Base-by-base conservation (phyloP, 768 basidiomycete species). In the Suillus luteus region DNA sequence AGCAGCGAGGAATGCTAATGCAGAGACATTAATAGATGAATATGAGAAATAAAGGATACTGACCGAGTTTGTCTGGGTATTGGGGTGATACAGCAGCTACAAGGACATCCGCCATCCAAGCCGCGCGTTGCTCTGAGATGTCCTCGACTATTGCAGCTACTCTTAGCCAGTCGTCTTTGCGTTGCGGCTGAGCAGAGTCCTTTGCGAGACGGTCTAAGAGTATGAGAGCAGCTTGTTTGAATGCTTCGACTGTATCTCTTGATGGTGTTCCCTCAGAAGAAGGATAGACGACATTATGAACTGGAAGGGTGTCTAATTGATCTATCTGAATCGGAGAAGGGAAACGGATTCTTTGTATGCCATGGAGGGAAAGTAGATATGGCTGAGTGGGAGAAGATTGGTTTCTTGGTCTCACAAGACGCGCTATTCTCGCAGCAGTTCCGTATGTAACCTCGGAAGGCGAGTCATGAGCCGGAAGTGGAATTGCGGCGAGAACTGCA, bases 41-140 rank as follows among this genome's bases (percentile, higher is more conserved):
- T 3, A 49, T 62, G 40, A 65, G 59, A 51, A 24, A 17, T 33
- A 31, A 35, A 48, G 38, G 6, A 12, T 10, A 79, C 84, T 68
- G 68, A 90, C 92, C 85, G 17, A 93, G 81, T 73, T 87, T 90
- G 73, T 93, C 92, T 3, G 76, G 77, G 66, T 89, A 90, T 60
- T 90, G 90, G 3, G 81, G 83, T 59, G 85, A 84, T 40, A 74
- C 66, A 27, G 75, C 72, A 11, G 88, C 82, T 17, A 92, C 81
- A 40, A 93, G 81, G 14, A 92, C 85, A 69, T 93, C 92, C 0
- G 90, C 90, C 82, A 92, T 86, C 85, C 88, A 90, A 4, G 86
- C 83, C 0, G 87, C 85, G 35, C 86, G 79, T 10, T 83, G 81
- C 67, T 85, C 82, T 0, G 87, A 82, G 17, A 88, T 81, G 43